A percentile compares a stretch with the other conserved stretches of the same genome.
phyloP scores from a whole-genome alignment of 345 rosid genomes.

The Gossypium longicalyx region DNA sequence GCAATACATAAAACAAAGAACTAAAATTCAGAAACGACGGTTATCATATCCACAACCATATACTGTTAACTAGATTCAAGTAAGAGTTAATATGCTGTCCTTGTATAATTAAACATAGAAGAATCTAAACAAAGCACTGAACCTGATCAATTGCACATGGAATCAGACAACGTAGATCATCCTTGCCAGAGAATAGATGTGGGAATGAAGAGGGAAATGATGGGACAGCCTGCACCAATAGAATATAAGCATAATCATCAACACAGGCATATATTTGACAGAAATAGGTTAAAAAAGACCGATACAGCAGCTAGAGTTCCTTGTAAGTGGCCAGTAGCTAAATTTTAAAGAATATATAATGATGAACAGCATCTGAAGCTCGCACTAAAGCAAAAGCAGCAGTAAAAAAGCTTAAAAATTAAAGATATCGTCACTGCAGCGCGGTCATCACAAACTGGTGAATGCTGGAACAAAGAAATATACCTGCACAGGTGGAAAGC shows the following conservation, averaged over 20 bases:
- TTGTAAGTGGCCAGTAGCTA: too few relatives aligned
- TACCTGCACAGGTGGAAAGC: conserved; percentile 96
- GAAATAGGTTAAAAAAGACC: not conserved
- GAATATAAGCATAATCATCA: conserved; percentile 1
- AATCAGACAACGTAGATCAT: conserved; percentile 77
- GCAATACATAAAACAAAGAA: not conserved
- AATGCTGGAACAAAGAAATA: conserved; percentile 15
- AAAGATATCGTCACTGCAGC: not conserved
- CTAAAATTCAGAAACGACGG: not conserved
- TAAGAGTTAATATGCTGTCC: not conserved
- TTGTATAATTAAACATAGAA: not conserved
- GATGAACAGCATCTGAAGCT: not conserved
- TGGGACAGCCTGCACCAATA: conserved; percentile 73
- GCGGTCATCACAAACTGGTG: not conserved
- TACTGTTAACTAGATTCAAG: not conserved
- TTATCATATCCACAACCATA: not conserved
- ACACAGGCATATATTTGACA: conserved; percentile 4
- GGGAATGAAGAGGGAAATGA: conserved; percentile 94
- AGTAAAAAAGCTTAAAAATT: conserved; percentile 4
- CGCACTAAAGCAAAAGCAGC: not conserved
- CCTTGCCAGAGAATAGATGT: conserved; percentile 68
- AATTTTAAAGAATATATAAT: conserved; percentile 5
- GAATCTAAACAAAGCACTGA: conserved; percentile 5
- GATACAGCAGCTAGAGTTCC: not conserved
- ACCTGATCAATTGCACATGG: conserved; percentile 99